Evolutionary conservation across 2,329 filamentous ascomycete species (phyloP).

Genomic region (Ceratocystis smalleyi): DNA sequence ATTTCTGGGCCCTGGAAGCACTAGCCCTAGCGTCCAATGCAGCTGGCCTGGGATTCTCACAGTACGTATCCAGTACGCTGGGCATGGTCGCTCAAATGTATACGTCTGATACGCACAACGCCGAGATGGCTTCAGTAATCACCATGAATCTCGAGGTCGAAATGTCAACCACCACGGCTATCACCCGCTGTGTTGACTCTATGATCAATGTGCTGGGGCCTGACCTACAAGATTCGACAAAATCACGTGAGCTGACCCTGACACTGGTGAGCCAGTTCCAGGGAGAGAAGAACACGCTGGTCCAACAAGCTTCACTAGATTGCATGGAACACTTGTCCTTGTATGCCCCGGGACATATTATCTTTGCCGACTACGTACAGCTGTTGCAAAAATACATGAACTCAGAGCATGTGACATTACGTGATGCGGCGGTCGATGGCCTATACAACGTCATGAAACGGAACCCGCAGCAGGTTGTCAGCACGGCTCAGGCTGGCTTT

Average conservation of each 20-base stretch:
- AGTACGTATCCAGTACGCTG: constrained; percentile 75
- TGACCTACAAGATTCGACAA: constrained; percentile 81
- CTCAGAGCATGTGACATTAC: constrained; percentile 51
- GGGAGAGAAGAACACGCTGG: constrained; percentile 51
- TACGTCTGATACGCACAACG: constrained; percentile 77
- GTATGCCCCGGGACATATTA: constrained; percentile 77
- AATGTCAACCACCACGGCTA: constrained; percentile 62
- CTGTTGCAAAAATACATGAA: constrained; percentile 63
- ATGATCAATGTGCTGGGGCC: constrained; percentile 91
- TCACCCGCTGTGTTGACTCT: constrained; percentile 83
- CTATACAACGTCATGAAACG: constrained; percentile 92
- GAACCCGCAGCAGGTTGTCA: constrained; percentile 67
- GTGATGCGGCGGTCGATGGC: constrained; percentile 70
- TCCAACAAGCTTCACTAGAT: constrained; percentile 61
- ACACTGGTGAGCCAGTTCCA: constrained; percentile 73
- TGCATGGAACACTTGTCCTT: constrained; percentile 85
- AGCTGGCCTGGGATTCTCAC: constrained; percentile 79
- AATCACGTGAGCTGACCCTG: constrained; percentile 82
- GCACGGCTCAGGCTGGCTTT: constrained; percentile 58
- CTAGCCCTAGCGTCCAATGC: constrained; percentile 77
- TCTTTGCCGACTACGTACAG: constrained; percentile 70
- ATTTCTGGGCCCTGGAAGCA: constrained; percentile 91
- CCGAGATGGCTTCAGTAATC: constrained; percentile 61
- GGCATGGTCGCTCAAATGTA: constrained; percentile 92
- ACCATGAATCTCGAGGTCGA: constrained; percentile 86